phyloP scores from a whole-genome alignment of 495 filamentous ascomycete species.

The Penicillium simplicissimum region DNA sequence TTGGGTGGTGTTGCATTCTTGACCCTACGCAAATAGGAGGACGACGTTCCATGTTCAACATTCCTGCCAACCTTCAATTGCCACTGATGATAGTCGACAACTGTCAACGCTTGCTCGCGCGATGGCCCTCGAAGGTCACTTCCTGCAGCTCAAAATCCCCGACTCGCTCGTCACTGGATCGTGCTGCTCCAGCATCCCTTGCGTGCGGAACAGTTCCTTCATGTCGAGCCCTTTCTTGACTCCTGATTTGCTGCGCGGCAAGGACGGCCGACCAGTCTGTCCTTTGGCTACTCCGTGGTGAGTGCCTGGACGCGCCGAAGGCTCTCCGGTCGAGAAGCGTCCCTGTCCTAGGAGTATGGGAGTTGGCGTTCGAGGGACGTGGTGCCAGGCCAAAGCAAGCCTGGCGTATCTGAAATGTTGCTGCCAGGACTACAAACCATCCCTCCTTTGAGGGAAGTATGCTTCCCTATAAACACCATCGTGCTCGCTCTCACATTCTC shows the following conservation, averaged over 20 bases:
- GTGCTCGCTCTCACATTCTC: constrained; percentile 58
- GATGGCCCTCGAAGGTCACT: constrained; percentile 25
- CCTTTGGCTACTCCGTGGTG: constrained; percentile 31
- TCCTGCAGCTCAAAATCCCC: constrained; percentile 44
- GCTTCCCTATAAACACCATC: constrained; percentile 54
- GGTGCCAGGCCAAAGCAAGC: constrained; percentile 38
- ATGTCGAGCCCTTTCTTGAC: constrained; percentile 39
- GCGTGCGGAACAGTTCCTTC: constrained; percentile 36
- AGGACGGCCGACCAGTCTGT: constrained; percentile 31
- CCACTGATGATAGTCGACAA: constrained; percentile 25
- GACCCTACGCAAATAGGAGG: constrained; percentile 18
- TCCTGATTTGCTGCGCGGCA: constrained; percentile 48
- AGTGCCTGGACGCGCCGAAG: constrained; percentile 37
- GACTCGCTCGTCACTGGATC: constrained; percentile 43
- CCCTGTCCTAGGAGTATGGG: constrained; percentile 37
- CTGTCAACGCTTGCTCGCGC: constrained; percentile 28
- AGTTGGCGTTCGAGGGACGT: constrained; percentile 46
- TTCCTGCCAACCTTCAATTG: constrained; percentile 40
- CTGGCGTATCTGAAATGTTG: constrained; percentile 38
- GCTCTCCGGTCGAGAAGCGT: constrained; percentile 26
- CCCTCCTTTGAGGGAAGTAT: constrained; percentile 37
- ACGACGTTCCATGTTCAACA: constrained; percentile 34
- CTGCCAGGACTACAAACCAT: constrained; percentile 38
- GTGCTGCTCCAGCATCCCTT: constrained; percentile 44
- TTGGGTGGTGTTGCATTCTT: constrained; percentile 33